phyloP scores from a whole-genome alignment of 2,329 filamentous ascomycete species.

The Talaromyces sp. region DNA sequence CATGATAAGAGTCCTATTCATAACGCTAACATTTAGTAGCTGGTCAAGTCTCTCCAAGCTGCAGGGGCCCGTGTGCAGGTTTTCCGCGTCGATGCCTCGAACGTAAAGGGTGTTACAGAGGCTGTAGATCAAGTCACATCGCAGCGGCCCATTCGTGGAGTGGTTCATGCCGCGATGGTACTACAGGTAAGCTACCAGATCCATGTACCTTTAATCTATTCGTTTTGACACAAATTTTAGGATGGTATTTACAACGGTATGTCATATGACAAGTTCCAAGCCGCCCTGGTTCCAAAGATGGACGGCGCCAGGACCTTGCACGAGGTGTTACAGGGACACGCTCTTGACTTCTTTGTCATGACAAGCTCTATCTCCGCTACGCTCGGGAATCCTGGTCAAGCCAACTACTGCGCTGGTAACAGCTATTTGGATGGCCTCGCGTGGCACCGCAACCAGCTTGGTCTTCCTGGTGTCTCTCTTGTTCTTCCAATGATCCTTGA shows the following conservation, averaged over 20 bases:
- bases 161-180: neutral
- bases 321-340: neutral
- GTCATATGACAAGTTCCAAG: too few relatives aligned
- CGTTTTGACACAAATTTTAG: too few relatives aligned
- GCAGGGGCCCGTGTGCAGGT: neutral
- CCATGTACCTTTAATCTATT: too few relatives aligned
- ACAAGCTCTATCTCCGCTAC: slow-evolving; percentile 40
- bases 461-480: neutral
- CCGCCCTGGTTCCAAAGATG: neutral
- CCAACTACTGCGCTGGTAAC: slow-evolving; percentile 40
- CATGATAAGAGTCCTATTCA: neutral
- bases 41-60: neutral
- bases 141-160: too few relatives aligned
- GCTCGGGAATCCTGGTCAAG: slow-evolving; percentile 45
- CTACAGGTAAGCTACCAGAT: neutral
- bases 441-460: slow-evolving; percentile 22
- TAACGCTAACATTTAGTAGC: too few relatives aligned
- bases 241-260: too few relatives aligned
- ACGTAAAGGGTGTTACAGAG: too few relatives aligned
- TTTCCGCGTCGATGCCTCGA: neutral
- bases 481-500: neutral
- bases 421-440: slow-evolving; percentile 36
- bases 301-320: neutral
- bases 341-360: slow-evolving; percentile 41
- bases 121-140: too few relatives aligned